Conservation (phyloP, 2,329 filamentous ascomycete species). For the Neonectria ditissima region DNA sequence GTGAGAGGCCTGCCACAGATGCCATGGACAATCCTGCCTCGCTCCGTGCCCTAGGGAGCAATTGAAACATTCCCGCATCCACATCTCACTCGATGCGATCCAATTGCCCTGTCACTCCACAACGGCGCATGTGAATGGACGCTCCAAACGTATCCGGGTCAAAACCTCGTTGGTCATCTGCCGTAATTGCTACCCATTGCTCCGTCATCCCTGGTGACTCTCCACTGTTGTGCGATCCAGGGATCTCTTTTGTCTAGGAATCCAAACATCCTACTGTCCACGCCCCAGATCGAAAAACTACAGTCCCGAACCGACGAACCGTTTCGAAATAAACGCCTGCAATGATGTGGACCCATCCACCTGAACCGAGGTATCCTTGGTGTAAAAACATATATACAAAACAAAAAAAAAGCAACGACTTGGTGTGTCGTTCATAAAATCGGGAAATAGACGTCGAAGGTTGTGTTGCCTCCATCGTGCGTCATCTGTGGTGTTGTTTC, state of each 20-base stretch:
- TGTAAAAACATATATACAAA: constrained; percentile 46
- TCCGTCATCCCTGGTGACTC: constrained; percentile 30
- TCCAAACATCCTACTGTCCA: constrained; percentile 34
- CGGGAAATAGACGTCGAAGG: constrained; percentile 43
- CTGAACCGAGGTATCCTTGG: constrained; percentile 42
- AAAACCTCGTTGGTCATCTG: constrained; percentile 30
- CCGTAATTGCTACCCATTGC: constrained; percentile 40
- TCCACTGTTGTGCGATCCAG: constrained; percentile 32
- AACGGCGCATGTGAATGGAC: constrained; percentile 27
- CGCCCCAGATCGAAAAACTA: constrained; percentile 20
- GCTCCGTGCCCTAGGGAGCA: constrained; percentile 6
- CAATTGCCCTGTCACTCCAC: constrained; percentile 32
- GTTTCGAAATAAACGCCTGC: constrained; percentile 43
- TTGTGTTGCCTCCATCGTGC: constrained; percentile 18
- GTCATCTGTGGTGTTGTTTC: constrained; percentile 13
- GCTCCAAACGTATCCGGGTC: constrained; percentile 22
- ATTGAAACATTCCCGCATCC: constrained; percentile 27
- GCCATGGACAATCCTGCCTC: constrained; percentile 7
- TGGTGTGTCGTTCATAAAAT: constrained; percentile 32
- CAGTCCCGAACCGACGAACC: constrained; percentile 30
- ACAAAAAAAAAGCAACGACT: constrained; percentile 41
- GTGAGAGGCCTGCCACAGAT: constrained; percentile 5
- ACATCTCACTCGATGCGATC: constrained; percentile 23
- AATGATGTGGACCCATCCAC: constrained; percentile 44
- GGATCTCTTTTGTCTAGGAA: constrained; percentile 46